Evolutionary conservation across 2,329 filamentous ascomycete species (phyloP), one percentile per base, ranked within the genome.

Genomic region (Podosphaera xanthii): DNA sequence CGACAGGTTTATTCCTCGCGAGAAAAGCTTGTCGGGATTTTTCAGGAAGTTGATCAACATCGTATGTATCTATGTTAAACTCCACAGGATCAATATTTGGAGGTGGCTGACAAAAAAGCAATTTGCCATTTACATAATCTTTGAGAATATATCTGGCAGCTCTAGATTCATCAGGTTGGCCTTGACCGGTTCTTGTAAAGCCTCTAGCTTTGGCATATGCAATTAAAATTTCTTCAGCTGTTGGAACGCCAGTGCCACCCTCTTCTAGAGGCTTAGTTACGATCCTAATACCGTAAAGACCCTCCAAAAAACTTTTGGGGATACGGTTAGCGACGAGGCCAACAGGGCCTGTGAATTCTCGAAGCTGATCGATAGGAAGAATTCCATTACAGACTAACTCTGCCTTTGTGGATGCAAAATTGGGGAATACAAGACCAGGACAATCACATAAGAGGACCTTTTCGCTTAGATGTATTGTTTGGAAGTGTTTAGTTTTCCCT

Each of bases 401-500:
- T 46, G 87, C 92, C 72, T 97, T 97, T 54, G 90, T 97, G 53
- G 84, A 90, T 60, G 92, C 91, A 66, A 97, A 98, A 73, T 97
- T 97, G 66, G 92, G 90, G 71, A 98, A 97, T 1, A 98, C 94
- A 30, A 98, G 83, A 83, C 92, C 92, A 8, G 92, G 92, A 69
- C 92, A 98, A 82, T 98, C 92, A 72, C 92, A 97, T 5, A 98
- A 80, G 54, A 97, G 79, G 62, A 98, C 88, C 61, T 83, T 81
- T 0, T 92, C 86, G 61, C 86, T 92, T 38, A 98, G 80, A 69
- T 96, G 90, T 61, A 98, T 92, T 0, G 92, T 98, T 72, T 98
- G 92, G 75, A 98, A 98, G 68, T 98, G 92, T 75, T 98, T 98
- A 12, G 92, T 98, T 75, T 98, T 98, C 70, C 92, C 92, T 3